These are phyloP conservation scores for Ziziphus jujuba DNA, from an alignment of 306 rosid species.

Conservation along the genomic window DNA sequence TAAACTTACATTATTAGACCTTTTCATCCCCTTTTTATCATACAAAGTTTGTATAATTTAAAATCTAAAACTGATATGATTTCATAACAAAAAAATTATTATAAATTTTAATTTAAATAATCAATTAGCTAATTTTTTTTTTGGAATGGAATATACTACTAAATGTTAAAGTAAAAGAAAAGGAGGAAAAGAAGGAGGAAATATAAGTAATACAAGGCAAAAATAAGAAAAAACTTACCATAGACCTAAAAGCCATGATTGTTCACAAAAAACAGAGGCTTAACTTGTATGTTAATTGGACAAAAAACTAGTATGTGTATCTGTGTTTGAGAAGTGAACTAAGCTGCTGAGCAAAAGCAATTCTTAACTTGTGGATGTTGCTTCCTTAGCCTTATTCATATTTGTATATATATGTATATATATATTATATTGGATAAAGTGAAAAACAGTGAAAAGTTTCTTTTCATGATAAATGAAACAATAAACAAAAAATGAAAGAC, in stretches of 20 bases:
- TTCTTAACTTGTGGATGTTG: not conserved
- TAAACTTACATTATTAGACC: too few species aligned
- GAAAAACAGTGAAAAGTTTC: not conserved
- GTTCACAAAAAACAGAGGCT: not conserved
- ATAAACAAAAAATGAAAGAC: not conserved
- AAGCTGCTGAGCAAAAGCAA: not conserved
- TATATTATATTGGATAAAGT: not conserved
- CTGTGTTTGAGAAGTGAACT: too few species aligned
- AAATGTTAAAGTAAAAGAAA: not conserved
- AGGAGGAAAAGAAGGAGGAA: not conserved
- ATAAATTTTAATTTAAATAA: too few species aligned
- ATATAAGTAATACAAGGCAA: not conserved
- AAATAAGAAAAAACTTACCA: constrained; percentile 30
- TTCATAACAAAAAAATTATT: too few species aligned
- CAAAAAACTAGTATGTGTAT: too few species aligned
- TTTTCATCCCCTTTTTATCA: too few species aligned
- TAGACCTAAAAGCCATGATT: constrained; percentile 46
- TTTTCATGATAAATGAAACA: too few species aligned
- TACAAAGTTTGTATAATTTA: too few species aligned
- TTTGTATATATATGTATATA: not conserved
- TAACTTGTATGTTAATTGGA: too few species aligned
- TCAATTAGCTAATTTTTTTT: too few species aligned
- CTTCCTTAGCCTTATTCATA: not conserved
- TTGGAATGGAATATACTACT: too few species aligned
- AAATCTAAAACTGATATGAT: too few species aligned